Base-by-base conservation (phyloP, 768 basidiomycete species). In the Mrakia frigida region DNA sequence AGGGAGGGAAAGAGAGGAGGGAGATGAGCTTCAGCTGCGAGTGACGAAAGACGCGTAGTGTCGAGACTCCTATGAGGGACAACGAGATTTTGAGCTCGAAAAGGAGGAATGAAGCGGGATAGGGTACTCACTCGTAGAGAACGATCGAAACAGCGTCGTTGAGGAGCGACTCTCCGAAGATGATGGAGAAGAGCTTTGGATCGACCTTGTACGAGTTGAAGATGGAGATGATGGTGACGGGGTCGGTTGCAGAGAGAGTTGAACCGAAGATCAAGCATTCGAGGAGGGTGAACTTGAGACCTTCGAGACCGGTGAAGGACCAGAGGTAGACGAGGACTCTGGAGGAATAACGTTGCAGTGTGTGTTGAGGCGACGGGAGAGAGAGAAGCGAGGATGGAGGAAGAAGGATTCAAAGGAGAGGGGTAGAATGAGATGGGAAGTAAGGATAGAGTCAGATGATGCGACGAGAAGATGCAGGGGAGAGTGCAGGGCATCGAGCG, bases 81-180 rank as follows among this genome's bases (percentile, higher is more conserved):
- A n/a, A n/a, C n/a, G n/a, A n/a, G n/a, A n/a, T n/a, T n/a, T n/a
- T n/a, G n/a, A n/a, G n/a, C n/a, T 63, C 61, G 10, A 37, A 14
- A 31, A 3, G 16, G 11, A 39, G 31, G 50, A n/a, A n/a, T n/a
- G n/a, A n/a, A n/a, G n/a, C n/a, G n/a, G n/a, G n/a, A n/a, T n/a
- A 56, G 39, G 70, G 35, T 16, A 23, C 94, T 87, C 83, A 98
- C 94, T 99, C 97, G 84, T 98, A 98, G 92, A 99, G 94, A 84
- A 98, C 95, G 86, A 98, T 98, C 87, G 93, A 94, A 81, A 98
- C 97, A 28, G 97, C 97, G 86, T 99, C 97, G 84, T 99, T 99
- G 77, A 99, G 85, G 76, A 99, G 87, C 84, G 90, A 92, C 84
- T 98, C 97, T 37, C 97, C 97, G 81, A 98, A 99, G 79, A 99